phyloP scores from a whole-genome alignment of 2,329 filamentous ascomycete genomes.

The Hymenoscyphus scutula region DNA sequence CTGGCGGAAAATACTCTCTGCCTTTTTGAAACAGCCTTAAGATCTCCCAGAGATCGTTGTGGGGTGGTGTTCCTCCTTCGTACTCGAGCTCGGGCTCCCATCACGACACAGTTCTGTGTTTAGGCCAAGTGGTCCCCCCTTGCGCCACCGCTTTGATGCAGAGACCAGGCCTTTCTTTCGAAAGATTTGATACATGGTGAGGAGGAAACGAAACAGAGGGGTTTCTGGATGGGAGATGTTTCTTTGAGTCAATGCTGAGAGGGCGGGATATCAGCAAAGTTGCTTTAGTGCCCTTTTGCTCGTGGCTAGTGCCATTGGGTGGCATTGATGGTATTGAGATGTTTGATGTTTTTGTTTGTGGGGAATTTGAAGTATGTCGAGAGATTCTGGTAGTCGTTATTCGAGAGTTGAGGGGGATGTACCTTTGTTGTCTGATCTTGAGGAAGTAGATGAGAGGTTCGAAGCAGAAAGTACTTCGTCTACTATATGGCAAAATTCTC shows the following conservation, averaged over 20 bases:
- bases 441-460: not conserved
- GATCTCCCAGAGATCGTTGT: not conserved
- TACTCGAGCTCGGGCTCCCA: not conserved
- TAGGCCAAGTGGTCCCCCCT: not conserved
- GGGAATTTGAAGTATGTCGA: not conserved
- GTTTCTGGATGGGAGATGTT: not conserved
- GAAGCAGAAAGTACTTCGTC: not conserved
- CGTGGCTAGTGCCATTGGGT: not conserved
- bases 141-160: not conserved
- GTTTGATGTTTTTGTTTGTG: not conserved
- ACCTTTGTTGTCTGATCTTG: conserved; percentile 2
- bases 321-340: not conserved
- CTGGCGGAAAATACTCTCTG: not conserved
- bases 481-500: not conserved
- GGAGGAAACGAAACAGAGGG: not conserved
- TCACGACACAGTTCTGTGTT: not conserved
- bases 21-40: not conserved
- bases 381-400: not conserved
- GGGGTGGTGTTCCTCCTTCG: not conserved
- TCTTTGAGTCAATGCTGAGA: not conserved
- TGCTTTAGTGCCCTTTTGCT: not conserved
- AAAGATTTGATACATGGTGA: not conserved
- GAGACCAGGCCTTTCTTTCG: not conserved
- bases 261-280: not conserved
- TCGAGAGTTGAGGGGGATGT: not conserved